Evolutionary conservation across 2,329 filamentous ascomycete genomes (phyloP).

Genomic region (Neophaeococcomyces mojaviensis): DNA sequence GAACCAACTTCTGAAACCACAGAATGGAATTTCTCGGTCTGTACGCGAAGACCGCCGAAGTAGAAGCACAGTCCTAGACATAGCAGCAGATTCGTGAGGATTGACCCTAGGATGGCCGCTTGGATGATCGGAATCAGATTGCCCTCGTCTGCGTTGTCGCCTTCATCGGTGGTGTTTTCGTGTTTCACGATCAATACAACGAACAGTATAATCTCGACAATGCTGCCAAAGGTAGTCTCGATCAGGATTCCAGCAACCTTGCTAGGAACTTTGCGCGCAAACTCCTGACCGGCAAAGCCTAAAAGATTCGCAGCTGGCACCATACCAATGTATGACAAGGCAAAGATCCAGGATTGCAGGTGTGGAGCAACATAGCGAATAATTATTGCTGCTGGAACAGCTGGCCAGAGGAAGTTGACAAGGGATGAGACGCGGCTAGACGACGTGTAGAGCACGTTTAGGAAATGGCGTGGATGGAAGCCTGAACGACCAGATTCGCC

Average conservation of each 20-base stretch:
- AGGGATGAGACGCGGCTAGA: slow-evolving; percentile 55
- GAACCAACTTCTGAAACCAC: slow-evolving; percentile 71
- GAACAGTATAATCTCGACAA: slow-evolving; percentile 77
- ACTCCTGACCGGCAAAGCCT: slow-evolving; percentile 64
- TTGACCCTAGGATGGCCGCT: slow-evolving; percentile 73
- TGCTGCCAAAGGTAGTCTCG: slow-evolving; percentile 56
- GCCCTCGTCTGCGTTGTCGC: slow-evolving; percentile 20
- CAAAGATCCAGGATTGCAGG: slow-evolving; percentile 54
- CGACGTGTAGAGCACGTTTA: slow-evolving; percentile 56
- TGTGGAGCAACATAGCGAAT: slow-evolving; percentile 49
- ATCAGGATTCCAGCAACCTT: slow-evolving; percentile 51
- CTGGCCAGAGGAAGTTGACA: slow-evolving; percentile 66
- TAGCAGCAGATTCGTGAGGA: slow-evolving; percentile 71
- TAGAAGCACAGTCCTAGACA: slow-evolving; percentile 76
- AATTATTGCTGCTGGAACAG: slow-evolving; percentile 62
- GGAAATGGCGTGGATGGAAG: slow-evolving; percentile 56
- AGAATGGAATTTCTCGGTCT: slow-evolving; percentile 64
- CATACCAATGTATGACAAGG: slow-evolving; percentile 67
- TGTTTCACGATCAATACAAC: slow-evolving; percentile 59
- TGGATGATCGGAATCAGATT: slow-evolving; percentile 59
- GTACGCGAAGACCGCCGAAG: slow-evolving; percentile 59
- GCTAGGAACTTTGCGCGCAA: slow-evolving; percentile 66
- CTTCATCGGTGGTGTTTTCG: slow-evolving; percentile 27
- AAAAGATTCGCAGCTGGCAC: slow-evolving; percentile 67
- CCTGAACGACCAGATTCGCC: slow-evolving; percentile 63